These are phyloP conservation scores for Fonsecaea monophora DNA, from an alignment of 2,329 filamentous ascomycete species.

Conservation along the genomic window DNA sequence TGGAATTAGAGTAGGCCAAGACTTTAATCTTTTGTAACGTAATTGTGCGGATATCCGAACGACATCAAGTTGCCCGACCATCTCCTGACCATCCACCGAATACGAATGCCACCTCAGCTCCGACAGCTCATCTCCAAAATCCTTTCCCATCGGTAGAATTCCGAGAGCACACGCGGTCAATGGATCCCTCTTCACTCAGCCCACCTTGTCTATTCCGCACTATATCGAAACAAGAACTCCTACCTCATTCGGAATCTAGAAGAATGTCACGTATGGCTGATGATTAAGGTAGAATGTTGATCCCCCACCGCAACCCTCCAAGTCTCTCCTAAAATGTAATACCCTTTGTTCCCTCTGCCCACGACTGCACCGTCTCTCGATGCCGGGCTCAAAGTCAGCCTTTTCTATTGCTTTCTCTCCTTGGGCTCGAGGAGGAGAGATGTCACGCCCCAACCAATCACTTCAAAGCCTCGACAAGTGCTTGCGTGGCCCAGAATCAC, in stretches of 20 bases:
- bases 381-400: neutral
- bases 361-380: neutral
- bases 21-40: neutral
- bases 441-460: neutral
- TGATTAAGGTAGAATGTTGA: conserved; percentile 8
- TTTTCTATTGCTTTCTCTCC: neutral
- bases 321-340: neutral
- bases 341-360: neutral
- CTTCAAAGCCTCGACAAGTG: neutral
- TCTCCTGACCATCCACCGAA: neutral
- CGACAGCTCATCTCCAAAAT: no score
- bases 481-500: neutral
- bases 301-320: neutral
- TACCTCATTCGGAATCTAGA: neutral
- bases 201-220: neutral
- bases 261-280: neutral
- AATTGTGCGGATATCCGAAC: neutral
- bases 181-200: neutral
- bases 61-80: neutral
- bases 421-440: neutral
- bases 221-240: neutral
- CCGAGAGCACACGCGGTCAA: neutral
- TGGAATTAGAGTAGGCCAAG: neutral
- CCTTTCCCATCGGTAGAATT: no score
- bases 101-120: no score